Conservation (phyloP, 2,329 filamentous ascomycete genomes). For the Remersonia thermophila region DNA sequence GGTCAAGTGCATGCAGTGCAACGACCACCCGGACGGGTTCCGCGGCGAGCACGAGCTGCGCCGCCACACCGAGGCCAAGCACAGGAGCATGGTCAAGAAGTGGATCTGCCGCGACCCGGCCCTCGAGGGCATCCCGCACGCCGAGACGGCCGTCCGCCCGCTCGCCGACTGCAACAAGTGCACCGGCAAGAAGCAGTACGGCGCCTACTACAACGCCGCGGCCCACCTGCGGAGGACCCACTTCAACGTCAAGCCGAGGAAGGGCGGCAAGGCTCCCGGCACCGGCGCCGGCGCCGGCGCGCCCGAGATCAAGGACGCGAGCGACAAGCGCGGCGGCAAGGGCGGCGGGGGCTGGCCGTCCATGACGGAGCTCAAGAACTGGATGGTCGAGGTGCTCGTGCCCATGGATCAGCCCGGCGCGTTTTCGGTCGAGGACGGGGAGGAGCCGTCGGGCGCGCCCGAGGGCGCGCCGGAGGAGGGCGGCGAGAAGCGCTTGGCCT, state of each 20-base stretch:
- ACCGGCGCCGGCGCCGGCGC: slow-evolving; percentile 21
- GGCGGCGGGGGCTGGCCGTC: slow-evolving; percentile 42
- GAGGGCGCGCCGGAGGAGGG: no score
- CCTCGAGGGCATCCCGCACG: slow-evolving; percentile 29
- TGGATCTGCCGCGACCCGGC: slow-evolving; percentile 46
- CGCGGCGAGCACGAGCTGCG: slow-evolving; percentile 75
- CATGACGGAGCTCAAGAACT: slow-evolving; percentile 46
- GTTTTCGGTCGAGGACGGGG: no score
- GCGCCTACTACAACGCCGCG: slow-evolving; percentile 88
- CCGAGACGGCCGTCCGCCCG: slow-evolving; percentile 42
- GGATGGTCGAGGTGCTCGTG: slow-evolving; percentile 44
- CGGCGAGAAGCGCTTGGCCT: no score
- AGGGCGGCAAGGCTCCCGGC: slow-evolving; percentile 15
- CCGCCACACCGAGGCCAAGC: slow-evolving; percentile 53
- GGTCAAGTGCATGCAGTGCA: slow-evolving; percentile 58
- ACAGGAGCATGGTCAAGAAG: slow-evolving; percentile 43
- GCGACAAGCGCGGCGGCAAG: slow-evolving; percentile 42
- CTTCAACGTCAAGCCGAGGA: slow-evolving; percentile 56
- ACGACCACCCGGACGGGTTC: slow-evolving; percentile 64
- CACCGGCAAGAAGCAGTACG: slow-evolving; percentile 63
- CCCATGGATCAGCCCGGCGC: slow-evolving; percentile 23
- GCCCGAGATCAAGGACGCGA: slow-evolving; percentile 20
- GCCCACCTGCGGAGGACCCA: slow-evolving; percentile 81
- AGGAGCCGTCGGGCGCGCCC: no score
- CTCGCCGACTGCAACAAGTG: slow-evolving; percentile 78